phyloP scores from a whole-genome alignment of 2,329 filamentous ascomycete species.

The Colletotrichum lupini region DNA sequence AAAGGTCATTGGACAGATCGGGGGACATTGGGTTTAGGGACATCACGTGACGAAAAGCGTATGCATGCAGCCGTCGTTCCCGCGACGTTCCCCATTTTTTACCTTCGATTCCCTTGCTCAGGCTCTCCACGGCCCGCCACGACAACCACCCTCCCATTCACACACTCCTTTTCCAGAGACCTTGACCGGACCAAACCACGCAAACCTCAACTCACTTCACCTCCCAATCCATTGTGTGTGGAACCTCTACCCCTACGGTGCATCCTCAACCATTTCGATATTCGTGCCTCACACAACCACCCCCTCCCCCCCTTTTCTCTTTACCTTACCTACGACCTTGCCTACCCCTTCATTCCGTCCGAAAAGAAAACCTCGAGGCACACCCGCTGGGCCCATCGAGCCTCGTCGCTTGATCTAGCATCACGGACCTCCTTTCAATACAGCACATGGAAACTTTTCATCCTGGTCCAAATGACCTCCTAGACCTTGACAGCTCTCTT shows the following conservation, averaged over 20 bases:
- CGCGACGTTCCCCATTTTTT: conserved; percentile 31
- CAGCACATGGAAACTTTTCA: not conserved
- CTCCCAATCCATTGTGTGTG: not conserved
- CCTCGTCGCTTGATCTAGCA: not conserved
- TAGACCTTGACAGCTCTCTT: not conserved
- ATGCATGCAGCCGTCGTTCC: conserved; percentile 36
- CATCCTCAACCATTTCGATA: not conserved
- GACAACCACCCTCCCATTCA: not conserved
- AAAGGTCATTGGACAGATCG: conserved; percentile 18
- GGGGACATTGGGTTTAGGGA: conserved; percentile 22
- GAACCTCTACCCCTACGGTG: not conserved
- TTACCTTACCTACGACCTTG: not conserved
- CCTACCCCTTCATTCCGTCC: not conserved
- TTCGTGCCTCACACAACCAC: not conserved
- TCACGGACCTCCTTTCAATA: conserved; percentile 15
- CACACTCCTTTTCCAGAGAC: not conserved
- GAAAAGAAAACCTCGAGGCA: conserved; percentile 1
- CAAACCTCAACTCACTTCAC: not conserved
- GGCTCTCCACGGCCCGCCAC: conserved; percentile 11
- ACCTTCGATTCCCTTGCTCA: conserved; percentile 25
- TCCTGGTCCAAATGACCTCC: not conserved
- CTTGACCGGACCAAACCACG: too few species aligned
- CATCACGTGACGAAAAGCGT: conserved; percentile 24
- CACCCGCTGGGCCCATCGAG: conserved; percentile 19
- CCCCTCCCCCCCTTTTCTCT: not conserved